Percentiles rank a stretch among this genome's conserved stretches.
These are phyloP conservation scores for Bremia lactucae DNA, from an alignment of 352 stramenopile species.

Conservation along the genomic window DNA sequence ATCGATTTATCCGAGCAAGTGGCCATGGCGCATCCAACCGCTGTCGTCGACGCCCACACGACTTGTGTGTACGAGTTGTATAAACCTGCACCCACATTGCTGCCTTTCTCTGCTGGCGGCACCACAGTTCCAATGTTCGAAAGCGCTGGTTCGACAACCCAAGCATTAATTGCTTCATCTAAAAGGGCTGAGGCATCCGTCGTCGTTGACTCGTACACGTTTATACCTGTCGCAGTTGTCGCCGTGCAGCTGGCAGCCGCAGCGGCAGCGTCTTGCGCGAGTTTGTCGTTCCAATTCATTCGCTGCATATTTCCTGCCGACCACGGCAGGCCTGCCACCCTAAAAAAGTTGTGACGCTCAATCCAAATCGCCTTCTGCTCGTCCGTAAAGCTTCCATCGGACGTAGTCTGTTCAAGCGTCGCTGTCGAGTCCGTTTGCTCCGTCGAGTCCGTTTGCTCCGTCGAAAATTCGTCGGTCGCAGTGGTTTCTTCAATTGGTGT, in stretches of 20 bases:
- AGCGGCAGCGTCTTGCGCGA: conserved; percentile 32
- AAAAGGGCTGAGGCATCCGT: conserved; percentile 22
- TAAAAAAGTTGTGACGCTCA: conserved; percentile 70
- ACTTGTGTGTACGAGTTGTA: conserved; percentile 75
- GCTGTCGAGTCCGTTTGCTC: not conserved
- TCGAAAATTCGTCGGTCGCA: conserved; percentile 1
- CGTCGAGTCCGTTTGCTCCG: not conserved
- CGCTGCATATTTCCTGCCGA: conserved; percentile 53
- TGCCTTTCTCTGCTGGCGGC: conserved; percentile 17
- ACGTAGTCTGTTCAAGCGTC: conserved; percentile 1
- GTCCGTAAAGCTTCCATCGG: conserved; percentile 16
- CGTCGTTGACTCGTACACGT: conserved; percentile 32
- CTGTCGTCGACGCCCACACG: conserved; percentile 50
- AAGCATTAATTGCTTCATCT: conserved; percentile 44
- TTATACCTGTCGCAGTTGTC: conserved; percentile 28
- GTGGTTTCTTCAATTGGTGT: too few relatives aligned
- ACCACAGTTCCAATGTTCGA: conserved; percentile 20
- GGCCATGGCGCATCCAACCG: conserved; percentile 52
- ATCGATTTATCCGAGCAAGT: conserved; percentile 28
- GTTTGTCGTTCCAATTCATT: conserved; percentile 46
- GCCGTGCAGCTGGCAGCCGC: conserved; percentile 31
- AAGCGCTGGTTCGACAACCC: conserved; percentile 34
- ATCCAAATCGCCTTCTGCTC: conserved; percentile 53
- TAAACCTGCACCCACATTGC: conserved; percentile 39
- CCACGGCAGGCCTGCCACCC: conserved; percentile 46